A percentile compares a stretch with the other conserved stretches of the same genome.
Conservation (phyloP, 2,329 filamentous ascomycete genomes). For the Penicillium occitanis region DNA sequence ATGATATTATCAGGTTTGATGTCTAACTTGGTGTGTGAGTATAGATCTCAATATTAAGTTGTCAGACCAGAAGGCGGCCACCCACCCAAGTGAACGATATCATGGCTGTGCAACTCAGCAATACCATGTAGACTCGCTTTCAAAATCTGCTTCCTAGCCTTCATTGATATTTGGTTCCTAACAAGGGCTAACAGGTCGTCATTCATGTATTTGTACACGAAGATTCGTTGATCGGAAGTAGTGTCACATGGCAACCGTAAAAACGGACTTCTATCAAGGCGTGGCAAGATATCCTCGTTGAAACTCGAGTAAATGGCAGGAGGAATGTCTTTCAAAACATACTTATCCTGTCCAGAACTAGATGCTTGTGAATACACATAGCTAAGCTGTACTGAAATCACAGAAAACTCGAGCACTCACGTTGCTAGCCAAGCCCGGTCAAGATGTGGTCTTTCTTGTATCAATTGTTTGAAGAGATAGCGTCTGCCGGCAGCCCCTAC, state of each 20-base stretch:
- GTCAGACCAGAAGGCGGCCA: too few species aligned
- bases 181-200: too few species aligned
- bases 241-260: conserved; percentile 3
- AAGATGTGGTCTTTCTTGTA: too few species aligned
- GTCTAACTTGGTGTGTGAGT: too few species aligned
- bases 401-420: too few species aligned
- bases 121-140: neutral
- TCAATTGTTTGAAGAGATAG: too few species aligned
- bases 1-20: neutral
- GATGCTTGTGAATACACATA: too few species aligned
- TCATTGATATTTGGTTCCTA: too few species aligned
- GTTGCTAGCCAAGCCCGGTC: too few species aligned
- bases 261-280: neutral
- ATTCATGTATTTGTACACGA: neutral
- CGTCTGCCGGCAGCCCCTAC: too few species aligned
- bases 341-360: neutral
- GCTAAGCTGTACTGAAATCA: too few species aligned
- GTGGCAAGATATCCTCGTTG: neutral
- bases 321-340: neutral
- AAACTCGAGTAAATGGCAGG: neutral
- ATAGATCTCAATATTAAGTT: too few species aligned
- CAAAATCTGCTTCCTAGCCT: neutral
- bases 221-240: neutral
- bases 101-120: neutral
- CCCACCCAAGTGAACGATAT: neutral